Evolutionary conservation across 441 rosid genomes (phyloP), one percentile per base, ranked within the genome.

Genomic region (Euphorbia schlechtendalii): DNA sequence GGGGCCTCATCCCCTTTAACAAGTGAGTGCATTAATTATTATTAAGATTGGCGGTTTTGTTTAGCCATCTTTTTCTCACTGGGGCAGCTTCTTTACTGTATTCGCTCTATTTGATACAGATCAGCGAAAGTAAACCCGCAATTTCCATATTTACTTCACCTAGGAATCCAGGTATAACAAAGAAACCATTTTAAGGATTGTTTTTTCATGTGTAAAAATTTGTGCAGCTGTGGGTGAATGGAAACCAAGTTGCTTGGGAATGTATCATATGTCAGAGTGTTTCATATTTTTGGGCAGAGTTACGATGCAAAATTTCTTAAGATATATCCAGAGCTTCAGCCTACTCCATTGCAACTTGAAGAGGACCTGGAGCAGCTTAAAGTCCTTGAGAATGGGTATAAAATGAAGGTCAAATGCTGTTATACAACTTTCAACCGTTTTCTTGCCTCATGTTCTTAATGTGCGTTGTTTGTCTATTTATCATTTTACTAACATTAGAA

Each of bases 351-450:
- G 72, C 99, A 90, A 79, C 80, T 81, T 52, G 96, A 90, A 72
- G 97, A 93, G 75, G 99, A 93, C 79, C 82, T 93, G 41, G 97
- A 93, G 57, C 99, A 93, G 83, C 93, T 93, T 64, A 93, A 90
- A 83, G 96, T 88, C 63, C 95, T 90, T 54, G 99, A 93, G 77
- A 88, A 93, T 77, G 96, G 99, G 30, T 93, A 88, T 69, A 93
- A 86, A 74, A 93, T 93, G 96, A 93, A 93, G 99, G 97, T 90
- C 71, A 15, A 18, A 8, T 17, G 8, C 17, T 25, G 18, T n/a
- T n/a, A n/a, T n/a, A n/a, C n/a, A 34, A 49, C 64, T 30, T 27
- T 28, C 15, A 55, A 3, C 18, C n/a, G 15, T 34, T 10, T n/a
- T 20, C 40, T 13, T 20, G 11, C 30, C n/a, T 10, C 8, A 15